A percentile compares a stretch with the other conserved stretches of the same genome.
phyloP scores from a whole-genome alignment of 179 eudicot species.

The Beta macrorhiza region DNA sequence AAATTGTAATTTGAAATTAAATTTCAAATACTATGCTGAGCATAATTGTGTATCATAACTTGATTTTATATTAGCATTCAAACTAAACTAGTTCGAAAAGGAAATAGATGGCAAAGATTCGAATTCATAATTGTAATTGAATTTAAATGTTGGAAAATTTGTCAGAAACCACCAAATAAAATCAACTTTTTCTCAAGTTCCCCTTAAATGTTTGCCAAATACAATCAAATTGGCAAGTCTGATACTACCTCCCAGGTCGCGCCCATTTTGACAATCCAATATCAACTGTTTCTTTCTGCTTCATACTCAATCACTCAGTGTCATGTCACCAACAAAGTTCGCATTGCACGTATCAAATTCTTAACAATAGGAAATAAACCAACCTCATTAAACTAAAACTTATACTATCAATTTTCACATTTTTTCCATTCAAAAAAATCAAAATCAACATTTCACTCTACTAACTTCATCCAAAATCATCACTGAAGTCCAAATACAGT shows the following conservation, averaged over 20 bases:
- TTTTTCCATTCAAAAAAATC: no score
- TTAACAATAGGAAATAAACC: no score
- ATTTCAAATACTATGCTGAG: neutral
- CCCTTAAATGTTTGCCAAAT: neutral
- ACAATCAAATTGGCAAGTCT: neutral
- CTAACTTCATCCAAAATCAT: neutral
- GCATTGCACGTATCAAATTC: no score
- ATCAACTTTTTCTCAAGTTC: no score
- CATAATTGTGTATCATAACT: neutral
- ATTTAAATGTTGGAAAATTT: no score
- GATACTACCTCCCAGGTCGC: neutral
- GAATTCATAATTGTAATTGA: neutral
- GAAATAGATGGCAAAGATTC: neutral
- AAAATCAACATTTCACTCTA: neutral
- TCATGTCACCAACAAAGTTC: no score
- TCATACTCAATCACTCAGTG: no score
- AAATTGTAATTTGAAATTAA: neutral
- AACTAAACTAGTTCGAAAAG: neutral
- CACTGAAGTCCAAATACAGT: neutral
- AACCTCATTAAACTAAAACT: no score
- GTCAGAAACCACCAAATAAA: no score
- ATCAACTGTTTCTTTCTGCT: no score
- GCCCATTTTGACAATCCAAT: no score
- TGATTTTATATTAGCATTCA: neutral
- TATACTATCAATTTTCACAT: no score